A percentile compares a stretch with the other conserved stretches of the same genome.
Evolutionary conservation across 148 eudicot species (phyloP).

Genomic region (Chenopodium suecicum): DNA sequence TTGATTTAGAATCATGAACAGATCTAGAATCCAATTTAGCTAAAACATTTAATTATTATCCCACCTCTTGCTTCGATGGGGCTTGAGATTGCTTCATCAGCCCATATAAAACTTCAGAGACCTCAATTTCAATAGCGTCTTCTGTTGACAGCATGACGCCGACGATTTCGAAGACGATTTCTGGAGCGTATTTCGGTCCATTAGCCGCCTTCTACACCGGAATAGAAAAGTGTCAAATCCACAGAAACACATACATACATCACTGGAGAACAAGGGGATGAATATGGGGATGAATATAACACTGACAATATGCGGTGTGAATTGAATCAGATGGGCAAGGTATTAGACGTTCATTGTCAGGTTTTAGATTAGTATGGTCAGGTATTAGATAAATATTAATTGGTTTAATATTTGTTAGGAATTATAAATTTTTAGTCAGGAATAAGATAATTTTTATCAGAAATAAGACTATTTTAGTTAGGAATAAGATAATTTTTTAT

Average conservation of each 20-base stretch:
- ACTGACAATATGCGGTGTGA: conserved; percentile 42
- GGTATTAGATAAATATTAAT: too few relatives aligned
- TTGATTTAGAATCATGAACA: conserved; percentile 46
- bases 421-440: too few relatives aligned
- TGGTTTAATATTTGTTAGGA: too few relatives aligned
- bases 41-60: conserved; percentile 31
- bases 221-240: conserved; percentile 21
- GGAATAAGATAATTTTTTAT: too few relatives aligned
- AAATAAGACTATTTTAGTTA: too few relatives aligned
- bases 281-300: not conserved
- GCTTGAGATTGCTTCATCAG: conserved; percentile 79
- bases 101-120: conserved; percentile 85
- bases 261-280: not conserved
- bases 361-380: too few relatives aligned
- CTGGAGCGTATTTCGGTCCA: conserved; percentile 52
- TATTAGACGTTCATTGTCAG: too few relatives aligned
- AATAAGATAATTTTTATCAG: too few relatives aligned
- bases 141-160: conserved; percentile 41
- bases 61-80: conserved; percentile 49
- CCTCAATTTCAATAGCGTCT: conserved; percentile 92
- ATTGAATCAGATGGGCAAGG: too few relatives aligned
- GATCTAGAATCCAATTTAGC: conserved; percentile 47
- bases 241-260: not conserved
- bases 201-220: conserved; percentile 58
- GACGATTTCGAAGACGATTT: conserved; percentile 54